These are phyloP conservation scores for Wallacemonas sp. DNA, from an alignment of 208 protist genomes.

Conservation along the genomic window DNA sequence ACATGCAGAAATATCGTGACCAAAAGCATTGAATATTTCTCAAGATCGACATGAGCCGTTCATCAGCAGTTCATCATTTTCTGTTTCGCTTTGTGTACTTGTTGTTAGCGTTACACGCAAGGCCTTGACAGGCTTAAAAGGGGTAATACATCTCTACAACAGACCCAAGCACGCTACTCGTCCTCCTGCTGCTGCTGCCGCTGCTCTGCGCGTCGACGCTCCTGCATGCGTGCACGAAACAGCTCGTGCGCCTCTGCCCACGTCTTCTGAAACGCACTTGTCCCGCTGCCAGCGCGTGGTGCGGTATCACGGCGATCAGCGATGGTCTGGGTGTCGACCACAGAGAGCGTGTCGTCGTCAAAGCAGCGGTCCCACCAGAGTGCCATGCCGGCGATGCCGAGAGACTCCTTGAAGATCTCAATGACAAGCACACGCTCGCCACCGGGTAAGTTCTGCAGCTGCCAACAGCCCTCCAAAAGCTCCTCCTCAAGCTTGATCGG, in stretches of 20 bases:
- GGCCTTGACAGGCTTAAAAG: no score
- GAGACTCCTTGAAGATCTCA: constrained; percentile 65
- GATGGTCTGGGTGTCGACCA: constrained; percentile 55
- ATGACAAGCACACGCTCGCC: constrained; percentile 61
- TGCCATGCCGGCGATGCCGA: constrained; percentile 49
- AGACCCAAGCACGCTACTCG: no score
- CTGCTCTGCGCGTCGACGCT: constrained; percentile 17
- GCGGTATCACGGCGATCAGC: constrained; percentile 24
- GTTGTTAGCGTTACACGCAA: no score
- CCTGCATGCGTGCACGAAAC: constrained; percentile 53
- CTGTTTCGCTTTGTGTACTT: no score
- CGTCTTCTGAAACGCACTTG: constrained; percentile 44
- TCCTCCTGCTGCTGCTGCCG: no score
- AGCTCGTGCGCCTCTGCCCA: constrained; percentile 73
- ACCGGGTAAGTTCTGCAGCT: constrained; percentile 54
- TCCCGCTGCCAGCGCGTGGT: not conserved
- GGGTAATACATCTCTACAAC: no score
- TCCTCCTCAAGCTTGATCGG: constrained; percentile 63
- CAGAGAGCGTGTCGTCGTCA: constrained; percentile 41
- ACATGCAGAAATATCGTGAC: no score
- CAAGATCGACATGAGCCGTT: no score
- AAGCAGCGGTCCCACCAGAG: constrained; percentile 85
- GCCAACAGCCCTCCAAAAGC: constrained; percentile 74
- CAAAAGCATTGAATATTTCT: no score
- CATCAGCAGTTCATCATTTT: no score